These are phyloP conservation scores for Escallonia rubra DNA, from an alignment of 129 eudicot species.

Conservation along the genomic window DNA sequence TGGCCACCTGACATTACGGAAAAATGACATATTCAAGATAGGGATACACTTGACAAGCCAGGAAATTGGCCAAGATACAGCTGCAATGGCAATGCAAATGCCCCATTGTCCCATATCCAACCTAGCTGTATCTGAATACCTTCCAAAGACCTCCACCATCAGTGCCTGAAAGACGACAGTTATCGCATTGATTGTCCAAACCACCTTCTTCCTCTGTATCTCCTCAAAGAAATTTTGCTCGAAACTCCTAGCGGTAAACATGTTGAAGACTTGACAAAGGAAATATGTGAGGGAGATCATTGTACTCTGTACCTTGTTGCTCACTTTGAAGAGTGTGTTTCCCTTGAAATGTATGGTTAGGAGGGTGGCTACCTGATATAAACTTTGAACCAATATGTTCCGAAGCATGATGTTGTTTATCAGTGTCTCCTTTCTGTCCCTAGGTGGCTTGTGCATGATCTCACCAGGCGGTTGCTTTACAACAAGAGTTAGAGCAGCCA, in stretches of 20 bases:
- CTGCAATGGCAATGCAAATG: conserved; percentile 5
- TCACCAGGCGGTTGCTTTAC: background rate
- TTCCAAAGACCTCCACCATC: conserved; percentile 3
- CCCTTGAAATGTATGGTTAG: conserved; percentile 8
- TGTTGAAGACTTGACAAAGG: conserved; percentile 7
- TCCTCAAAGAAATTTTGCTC: conserved; percentile 6
- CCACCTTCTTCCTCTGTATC: conserved; percentile 1
- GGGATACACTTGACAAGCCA: conserved; percentile 7
- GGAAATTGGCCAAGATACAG: conserved; percentile 2
- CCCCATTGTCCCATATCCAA: conserved; percentile 8
- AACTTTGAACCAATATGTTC: conserved; percentile 1
- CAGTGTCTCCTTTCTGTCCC: conserved; percentile 1
- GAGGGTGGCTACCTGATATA: background rate
- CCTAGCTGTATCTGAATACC: conserved; percentile 10
- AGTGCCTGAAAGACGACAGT: conserved; percentile 5
- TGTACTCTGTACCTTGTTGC: background rate
- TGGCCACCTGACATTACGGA: no score
- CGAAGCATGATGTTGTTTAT: conserved; percentile 9
- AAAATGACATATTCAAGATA: background rate
- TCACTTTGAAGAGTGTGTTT: background rate
- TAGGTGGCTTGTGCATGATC: background rate
- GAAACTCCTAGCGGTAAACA: conserved; percentile 1
- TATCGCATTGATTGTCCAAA: background rate
- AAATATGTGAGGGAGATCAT: background rate
- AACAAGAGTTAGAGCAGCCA: conserved; percentile 6